Evolutionary conservation across 202 grass and related monocot genomes (phyloP), one percentile per base, ranked within the genome.

Genomic region (Dendrocalamus latiflorus): DNA sequence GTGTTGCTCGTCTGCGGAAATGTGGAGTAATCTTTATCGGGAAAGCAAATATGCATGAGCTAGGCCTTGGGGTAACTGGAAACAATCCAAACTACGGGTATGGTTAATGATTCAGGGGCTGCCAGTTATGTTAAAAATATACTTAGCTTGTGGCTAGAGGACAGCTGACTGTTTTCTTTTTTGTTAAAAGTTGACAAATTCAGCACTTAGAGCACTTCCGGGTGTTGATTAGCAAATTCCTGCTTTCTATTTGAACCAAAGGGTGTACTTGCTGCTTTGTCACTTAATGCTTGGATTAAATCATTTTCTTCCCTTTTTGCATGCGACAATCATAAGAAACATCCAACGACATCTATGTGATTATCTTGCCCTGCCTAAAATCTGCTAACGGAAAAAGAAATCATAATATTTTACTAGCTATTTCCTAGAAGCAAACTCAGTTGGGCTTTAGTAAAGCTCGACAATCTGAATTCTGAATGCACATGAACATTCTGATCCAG

Each of bases 31-130:
- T 98, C 83, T 88, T 95, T 78, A 90, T 98, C 3, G 96, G 95
- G 5, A 98, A 98, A 89, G 96, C 93, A 75, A 98, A 98, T 85
- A 98, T 98, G 96, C 96, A 98, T 76, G 96, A 98, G 74, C 80
- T 98, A 45, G 96, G 96, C 33, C 87, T 98, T 84, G 96, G 96
- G 20, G 91, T 91, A 65, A 98, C 96, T 5, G 96, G 96, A 79
- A 98, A 95, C 85, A 98, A 98, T 92, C 87, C 96, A 84, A 98
- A 91, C 77, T 90, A 98, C 68, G 96, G 96, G 96, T 98, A 91
- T 54, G 64, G 18, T 50, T 68, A 58, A 74, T 79, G 72, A 50
- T 34, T 75, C 8, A 28, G 67, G 3, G 18, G 2, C 42, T 69
- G 1, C 59, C 63, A 0, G 9, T 61, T 74, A 16, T 90, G 79